These are phyloP conservation scores for Aspergillus tamarii DNA, from an alignment of 2,329 filamentous ascomycete species.

Conservation along the genomic window DNA sequence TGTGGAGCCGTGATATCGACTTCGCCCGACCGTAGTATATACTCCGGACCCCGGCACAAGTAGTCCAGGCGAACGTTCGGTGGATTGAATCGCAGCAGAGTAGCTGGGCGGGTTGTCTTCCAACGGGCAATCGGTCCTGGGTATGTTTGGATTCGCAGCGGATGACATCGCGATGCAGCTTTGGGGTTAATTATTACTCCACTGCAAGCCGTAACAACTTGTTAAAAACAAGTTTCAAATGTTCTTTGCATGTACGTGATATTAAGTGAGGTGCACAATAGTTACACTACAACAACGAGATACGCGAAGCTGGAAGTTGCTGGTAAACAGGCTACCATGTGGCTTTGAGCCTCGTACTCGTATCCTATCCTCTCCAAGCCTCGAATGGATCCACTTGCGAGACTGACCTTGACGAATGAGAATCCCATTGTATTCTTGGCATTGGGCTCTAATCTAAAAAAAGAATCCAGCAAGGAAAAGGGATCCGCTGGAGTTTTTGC, in stretches of 20 bases:
- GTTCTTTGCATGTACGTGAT: neutral
- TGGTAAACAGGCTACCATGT: neutral
- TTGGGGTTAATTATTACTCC: neutral
- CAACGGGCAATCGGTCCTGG: neutral
- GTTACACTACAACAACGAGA: neutral
- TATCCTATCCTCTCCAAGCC: neutral
- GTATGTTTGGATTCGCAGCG: neutral
- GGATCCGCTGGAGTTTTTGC: neutral
- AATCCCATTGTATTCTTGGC: neutral
- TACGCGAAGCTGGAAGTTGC: neutral
- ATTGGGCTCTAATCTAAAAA: neutral
- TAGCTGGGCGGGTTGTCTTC: neutral
- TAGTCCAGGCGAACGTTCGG: neutral
- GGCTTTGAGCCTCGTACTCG: neutral
- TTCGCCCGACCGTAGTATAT: neutral
- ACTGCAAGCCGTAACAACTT: neutral
- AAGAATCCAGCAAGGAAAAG: neutral
- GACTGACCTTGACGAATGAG: neutral
- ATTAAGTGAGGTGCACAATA: neutral
- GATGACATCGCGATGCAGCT: neutral
- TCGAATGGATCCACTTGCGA: neutral
- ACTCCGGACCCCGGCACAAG: neutral
- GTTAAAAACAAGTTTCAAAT: neutral
- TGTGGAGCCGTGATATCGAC: conserved; percentile 5
- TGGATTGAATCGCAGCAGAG: neutral